Conservation (phyloP, 805 yeast genomes). For the Metschnikowia koreensis region DNA sequence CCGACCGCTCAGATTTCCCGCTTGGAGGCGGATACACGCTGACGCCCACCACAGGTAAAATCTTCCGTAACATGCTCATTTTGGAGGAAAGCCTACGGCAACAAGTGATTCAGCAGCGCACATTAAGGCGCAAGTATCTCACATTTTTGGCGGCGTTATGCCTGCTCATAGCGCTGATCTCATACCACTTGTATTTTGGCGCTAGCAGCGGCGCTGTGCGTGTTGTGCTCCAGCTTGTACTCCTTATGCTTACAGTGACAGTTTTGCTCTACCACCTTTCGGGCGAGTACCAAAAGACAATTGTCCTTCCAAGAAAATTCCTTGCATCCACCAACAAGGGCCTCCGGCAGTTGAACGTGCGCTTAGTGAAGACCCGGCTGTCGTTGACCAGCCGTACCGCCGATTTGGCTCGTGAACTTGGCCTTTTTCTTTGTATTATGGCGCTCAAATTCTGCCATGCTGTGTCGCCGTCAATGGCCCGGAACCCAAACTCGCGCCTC, state of each 20-base stretch:
- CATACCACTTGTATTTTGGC: conserved; percentile 36
- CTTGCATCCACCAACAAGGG: conserved; percentile 86
- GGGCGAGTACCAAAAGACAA: conserved; percentile 86
- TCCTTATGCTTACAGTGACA: conserved; percentile 64
- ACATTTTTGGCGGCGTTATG: conserved; percentile 47
- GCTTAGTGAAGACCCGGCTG: conserved; percentile 61
- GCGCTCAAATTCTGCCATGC: conserved; percentile 33
- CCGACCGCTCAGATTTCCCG: conserved; percentile 16
- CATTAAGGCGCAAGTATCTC: conserved; percentile 60
- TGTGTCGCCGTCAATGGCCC: conserved; percentile 31
- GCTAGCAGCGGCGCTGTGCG: conserved; percentile 24
- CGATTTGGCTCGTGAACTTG: conserved; percentile 38
- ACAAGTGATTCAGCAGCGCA: conserved; percentile 72
- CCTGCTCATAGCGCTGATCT: conserved; percentile 38
- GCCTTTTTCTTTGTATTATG: conserved; percentile 29
- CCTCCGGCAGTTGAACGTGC: conserved; percentile 73
- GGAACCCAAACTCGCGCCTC: conserved; percentile 31
- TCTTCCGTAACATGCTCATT: conserved; percentile 77
- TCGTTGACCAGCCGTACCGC: conserved; percentile 32
- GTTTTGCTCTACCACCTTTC: conserved; percentile 75
- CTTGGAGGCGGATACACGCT: conserved; percentile 20
- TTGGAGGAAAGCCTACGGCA: conserved; percentile 82
- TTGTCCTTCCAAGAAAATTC: conserved; percentile 77
- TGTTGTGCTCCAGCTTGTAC: conserved; percentile 50
- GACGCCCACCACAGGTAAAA: conserved; percentile 59